Evolutionary conservation across 1,284 basidiomycete genomes (phyloP).

Genomic region (Cutaneotrichosporon sp.): DNA sequence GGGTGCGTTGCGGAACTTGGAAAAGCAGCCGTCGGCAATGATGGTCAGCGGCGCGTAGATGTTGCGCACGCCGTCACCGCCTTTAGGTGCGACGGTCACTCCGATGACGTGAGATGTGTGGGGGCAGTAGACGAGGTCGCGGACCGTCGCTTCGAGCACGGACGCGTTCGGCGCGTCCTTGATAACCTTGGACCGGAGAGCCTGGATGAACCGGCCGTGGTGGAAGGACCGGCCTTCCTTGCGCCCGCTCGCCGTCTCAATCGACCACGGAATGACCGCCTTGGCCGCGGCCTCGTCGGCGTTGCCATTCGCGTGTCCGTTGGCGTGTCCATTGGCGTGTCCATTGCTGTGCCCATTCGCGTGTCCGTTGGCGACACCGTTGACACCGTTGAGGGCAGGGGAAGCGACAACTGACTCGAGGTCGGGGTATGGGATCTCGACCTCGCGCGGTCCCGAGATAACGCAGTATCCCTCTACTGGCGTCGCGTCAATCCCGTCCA

Average conservation of each 20-base stretch:
- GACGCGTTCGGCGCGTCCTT: slow-evolving; percentile 58
- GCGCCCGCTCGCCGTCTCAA: slow-evolving; percentile 39
- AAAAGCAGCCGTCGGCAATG: slow-evolving; percentile 93
- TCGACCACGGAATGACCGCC: slow-evolving; percentile 30
- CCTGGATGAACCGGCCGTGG: slow-evolving; percentile 88
- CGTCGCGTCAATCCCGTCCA: slow-evolving; percentile 86
- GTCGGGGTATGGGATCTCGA: slow-evolving; percentile 83
- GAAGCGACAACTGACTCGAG: slow-evolving; percentile 44
- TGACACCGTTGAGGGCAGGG: slow-evolving; percentile 10
- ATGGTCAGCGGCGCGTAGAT: slow-evolving; percentile 74
- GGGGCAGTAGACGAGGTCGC: slow-evolving; percentile 67
- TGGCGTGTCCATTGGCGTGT: slow-evolving; percentile 11
- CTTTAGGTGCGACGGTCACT: slow-evolving; percentile 59
- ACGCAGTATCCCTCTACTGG: slow-evolving; percentile 87
- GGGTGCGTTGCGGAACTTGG: slow-evolving; percentile 65
- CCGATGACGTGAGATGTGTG: slow-evolving; percentile 63
- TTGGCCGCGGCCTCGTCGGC: slow-evolving; percentile 6
- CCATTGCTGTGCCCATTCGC: slow-evolving; percentile 11
- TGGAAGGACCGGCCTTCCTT: slow-evolving; percentile 78
- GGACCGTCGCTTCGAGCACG: slow-evolving; percentile 78
- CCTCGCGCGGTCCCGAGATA: slow-evolving; percentile 56
- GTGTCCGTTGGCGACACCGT: slow-evolving; percentile 18
- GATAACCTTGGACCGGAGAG: slow-evolving; percentile 67
- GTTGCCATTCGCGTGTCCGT: slow-evolving; percentile 18
- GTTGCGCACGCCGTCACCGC: slow-evolving; percentile 30